Evolutionary conservation across 768 basidiomycete species (phyloP), one percentile per base, ranked within the genome.

Genomic region (Naganishia friedmannii): DNA sequence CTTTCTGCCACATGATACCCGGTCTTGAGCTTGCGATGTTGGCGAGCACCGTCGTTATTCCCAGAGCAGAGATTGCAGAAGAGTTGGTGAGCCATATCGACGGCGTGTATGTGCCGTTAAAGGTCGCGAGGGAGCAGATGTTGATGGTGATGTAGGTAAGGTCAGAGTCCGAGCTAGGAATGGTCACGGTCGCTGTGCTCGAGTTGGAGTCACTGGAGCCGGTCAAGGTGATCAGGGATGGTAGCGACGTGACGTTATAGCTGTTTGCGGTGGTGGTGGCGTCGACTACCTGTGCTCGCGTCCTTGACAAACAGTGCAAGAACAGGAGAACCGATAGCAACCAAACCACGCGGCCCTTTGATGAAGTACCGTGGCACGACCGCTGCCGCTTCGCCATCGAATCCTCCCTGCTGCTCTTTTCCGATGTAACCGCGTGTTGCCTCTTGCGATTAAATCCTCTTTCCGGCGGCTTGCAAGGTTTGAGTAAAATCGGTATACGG

Each of bases 21-120:
- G 65, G 34, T 10, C 9, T 51, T 3, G 67, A 68, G 21, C 28
- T 32, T 12, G 31, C 53, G 60, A 51, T 55, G 17, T n/a, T 29
- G 32, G 53, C 19, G 28, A 45, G 23, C 26, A 31, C 46, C 13
- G 57, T 28, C 4, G 57, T 4, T 5, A 46, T 46, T 7, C 65
- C 65, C 3, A 66, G n/a, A 5, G 39, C 10, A 9, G 67, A 15
- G 60, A 77, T 74, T 2, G 70, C 76, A 3, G 76, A 77, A 0
- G 79, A 77, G 58, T 81, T 79, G 37, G 75, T 68, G 55, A 75
- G 72, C 55, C 73, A 75, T 29, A 81, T 75, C 69, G 75, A 72
- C 73, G 78, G 79, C 73, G 53, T 76, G 74, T 69, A 77, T 74
- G 79, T 73, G 73, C 12, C 76, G 76, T 57, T 74, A 72, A 76